These are phyloP conservation scores for Delitschia confertaspora DNA, from an alignment of 495 filamentous ascomycete species.

Conservation along the genomic window DNA sequence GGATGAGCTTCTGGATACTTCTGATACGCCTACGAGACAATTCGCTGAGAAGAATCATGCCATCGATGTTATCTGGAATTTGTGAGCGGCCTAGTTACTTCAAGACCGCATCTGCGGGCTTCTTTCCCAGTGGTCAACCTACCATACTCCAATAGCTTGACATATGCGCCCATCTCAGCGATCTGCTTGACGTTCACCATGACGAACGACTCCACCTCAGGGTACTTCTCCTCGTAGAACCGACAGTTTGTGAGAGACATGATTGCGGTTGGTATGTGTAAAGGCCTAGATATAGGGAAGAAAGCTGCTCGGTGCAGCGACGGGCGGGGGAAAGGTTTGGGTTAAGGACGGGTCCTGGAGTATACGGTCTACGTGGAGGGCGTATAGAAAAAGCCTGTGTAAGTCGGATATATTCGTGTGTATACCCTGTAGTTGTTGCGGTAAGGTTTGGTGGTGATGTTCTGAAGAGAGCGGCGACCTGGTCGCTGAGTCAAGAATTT, in stretches of 20 bases:
- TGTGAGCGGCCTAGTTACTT: neutral
- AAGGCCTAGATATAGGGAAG: neutral
- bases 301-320: neutral
- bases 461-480: neutral
- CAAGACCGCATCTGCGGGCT: neutral
- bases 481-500: neutral
- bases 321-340: neutral
- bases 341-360: neutral
- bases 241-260: constrained; percentile 99
- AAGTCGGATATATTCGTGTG: neutral
- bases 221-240: constrained; percentile 97
- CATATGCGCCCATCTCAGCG: constrained; percentile 98
- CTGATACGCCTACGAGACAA: constrained; percentile 92
- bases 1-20: constrained; percentile 97
- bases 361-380: neutral
- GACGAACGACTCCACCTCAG: constrained; percentile 97
- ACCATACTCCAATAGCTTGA: constrained; percentile 95
- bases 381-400: neutral
- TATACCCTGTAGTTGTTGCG: neutral
- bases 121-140: constrained; percentile 2
- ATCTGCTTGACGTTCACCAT: constrained; percentile 79
- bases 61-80: constrained; percentile 74
- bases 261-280: constrained; percentile 16
- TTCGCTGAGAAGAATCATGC: constrained; percentile 97
- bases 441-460: neutral